These are phyloP conservation scores for Boletus rubropictus DNA, from an alignment of 768 basidiomycete genomes.

Conservation along the genomic window DNA sequence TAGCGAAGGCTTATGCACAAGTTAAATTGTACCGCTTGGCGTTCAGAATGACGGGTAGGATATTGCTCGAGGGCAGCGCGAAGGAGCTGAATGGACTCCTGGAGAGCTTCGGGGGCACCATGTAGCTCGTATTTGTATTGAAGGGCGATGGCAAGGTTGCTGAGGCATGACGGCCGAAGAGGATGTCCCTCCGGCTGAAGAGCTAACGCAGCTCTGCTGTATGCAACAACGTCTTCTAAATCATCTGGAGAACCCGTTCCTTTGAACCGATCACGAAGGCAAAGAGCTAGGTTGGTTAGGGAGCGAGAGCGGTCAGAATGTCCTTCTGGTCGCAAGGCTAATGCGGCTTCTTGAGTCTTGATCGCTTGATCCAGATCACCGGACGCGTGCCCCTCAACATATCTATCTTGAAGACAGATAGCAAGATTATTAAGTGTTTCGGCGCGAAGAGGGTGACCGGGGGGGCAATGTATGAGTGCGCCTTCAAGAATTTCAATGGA, in stretches of 20 bases:
- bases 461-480: not conserved
- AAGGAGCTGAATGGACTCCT: not conserved
- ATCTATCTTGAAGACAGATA: slow-evolving; percentile 2
- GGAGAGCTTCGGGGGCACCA: not conserved
- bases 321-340: not conserved
- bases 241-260: not conserved
- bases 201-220: not conserved
- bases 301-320: slow-evolving; percentile 1
- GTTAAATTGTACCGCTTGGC: not conserved
- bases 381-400: not conserved
- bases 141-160: not conserved
- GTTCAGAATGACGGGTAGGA: not conserved
- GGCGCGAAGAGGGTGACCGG: not conserved
- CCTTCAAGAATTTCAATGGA: slow-evolving; percentile 1
- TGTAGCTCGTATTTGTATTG: not conserved
- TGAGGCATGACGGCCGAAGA: not conserved
- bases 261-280: not conserved
- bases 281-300: slow-evolving; percentile 2
- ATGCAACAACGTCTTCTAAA: not conserved
- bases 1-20: not conserved
- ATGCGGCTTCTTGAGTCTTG: slow-evolving; percentile 1
- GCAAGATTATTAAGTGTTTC: slow-evolving; percentile 14
- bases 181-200: not conserved
- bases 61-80: not conserved
- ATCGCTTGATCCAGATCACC: slow-evolving; percentile 6